Evolutionary conservation across 2,329 filamentous ascomycete genomes (phyloP), one percentile per base, ranked within the genome.

Genomic region (Sporothrix pallida): DNA sequence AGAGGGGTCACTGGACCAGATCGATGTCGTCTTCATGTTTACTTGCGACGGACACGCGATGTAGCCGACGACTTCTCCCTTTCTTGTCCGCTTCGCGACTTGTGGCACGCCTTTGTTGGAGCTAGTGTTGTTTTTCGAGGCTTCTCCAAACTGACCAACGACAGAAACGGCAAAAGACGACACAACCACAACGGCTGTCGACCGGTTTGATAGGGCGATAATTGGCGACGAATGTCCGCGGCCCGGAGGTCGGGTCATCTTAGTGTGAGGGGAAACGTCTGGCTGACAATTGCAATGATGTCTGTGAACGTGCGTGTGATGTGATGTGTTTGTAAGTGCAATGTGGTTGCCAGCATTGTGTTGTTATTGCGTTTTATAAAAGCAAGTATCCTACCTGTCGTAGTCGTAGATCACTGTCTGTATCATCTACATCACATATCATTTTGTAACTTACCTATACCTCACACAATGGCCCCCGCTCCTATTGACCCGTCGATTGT

Each of bases 401-500:
- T 23, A 23, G 42, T 48, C 4, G 42, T 65, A 44, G 37, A 17
- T 6, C 31, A 15, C 44, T 48, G 3, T 9, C 7, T 44, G 15
- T 44, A 5, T 65, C 1, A 23, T n/a, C 62, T 46, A 46, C 52
- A 65, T 44, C 17, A 12, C 26, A 42, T 37, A 1, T 44, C 31
- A 37, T 13, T 10, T 44, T 10, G n/a, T 20, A 70, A 23, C 15
- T 26, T 56, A n/a, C 17, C 65, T 42, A 12, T 20, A n/a, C 37
- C 52, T 23, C 37, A 20, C 48, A 73, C 31, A 20, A 87, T 86
- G 85, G 83, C 82, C 1, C 89, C 89, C 9, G 85, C 86, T 77
- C 86, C 90, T 54, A 90, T 93, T 76, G 84, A 89, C 72, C 82
- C 88, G 5, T 83, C 84, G 50, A 92, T 93, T 75, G 86, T 86